Base-by-base conservation (phyloP, 257 asterid species). In the Euphrasia confusa region DNA sequence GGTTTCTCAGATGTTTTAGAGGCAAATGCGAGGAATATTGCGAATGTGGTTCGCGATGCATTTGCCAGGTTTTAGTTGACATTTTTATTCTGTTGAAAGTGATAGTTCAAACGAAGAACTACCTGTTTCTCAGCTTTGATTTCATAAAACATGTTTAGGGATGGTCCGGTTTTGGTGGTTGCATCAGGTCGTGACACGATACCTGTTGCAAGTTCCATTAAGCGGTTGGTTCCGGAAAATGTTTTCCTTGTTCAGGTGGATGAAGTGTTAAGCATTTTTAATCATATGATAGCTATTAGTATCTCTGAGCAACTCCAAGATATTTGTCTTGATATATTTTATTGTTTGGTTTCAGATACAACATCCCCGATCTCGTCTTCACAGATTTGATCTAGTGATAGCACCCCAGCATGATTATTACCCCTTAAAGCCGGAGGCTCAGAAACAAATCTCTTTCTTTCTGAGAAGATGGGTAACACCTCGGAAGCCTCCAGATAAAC, bases 161-260 rank as follows among this genome's bases (percentile, higher is more conserved):
- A 87, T 66, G 97, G 93, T 35, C 89, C 97, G 33, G 30, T 71
- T 68, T 76, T 87, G 86, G 84, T 90, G 76, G 90, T 90, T 64
- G 96, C 95, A 72, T 87, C 96, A 33, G 97, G 97, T 58, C 88
- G 77, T 62, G 96, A 83, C 76, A 90, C 96, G 32, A 83, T 90
- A 66, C 60, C 88, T 56, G 71, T 75, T 68, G 84, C 95, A 64
- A 84, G 84, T 76, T 77, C 81, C 24, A 67, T 83, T 63, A 87
- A 83, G 80, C 76, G 71, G 67, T 73, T 87, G 71, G 90, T 77
- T 75, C 96, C 90, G 18, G 85, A 80, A 60, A 72, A 71, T 67
- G 89, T 85, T 44, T 85, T 90, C 71, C 80, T 83, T 60, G 85
- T 87, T 72, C 97, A 90, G 96, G 97, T 87, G 78, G 74, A 66